Evolutionary conservation across 2,329 filamentous ascomycete species (phyloP).

Genomic region (Sphaerulina populicola): DNA sequence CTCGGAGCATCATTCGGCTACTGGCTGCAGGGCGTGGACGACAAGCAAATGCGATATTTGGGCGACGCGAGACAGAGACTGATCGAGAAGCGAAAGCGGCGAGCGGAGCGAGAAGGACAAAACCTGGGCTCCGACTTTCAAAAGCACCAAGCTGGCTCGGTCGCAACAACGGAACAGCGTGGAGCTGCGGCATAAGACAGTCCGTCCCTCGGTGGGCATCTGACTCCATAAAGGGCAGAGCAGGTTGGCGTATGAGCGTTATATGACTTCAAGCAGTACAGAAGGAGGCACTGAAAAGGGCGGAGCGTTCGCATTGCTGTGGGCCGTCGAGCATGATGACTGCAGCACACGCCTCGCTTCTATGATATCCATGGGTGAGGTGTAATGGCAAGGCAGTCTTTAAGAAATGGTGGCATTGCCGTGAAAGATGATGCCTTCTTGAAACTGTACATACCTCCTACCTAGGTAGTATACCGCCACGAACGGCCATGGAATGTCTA

Average conservation of each 20-base stretch:
- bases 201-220: not conserved
- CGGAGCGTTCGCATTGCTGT: not conserved
- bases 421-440: not conserved
- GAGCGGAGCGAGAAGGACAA: slow-evolving; percentile 54
- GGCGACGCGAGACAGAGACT: slow-evolving; percentile 69
- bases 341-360: not conserved
- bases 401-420: not conserved
- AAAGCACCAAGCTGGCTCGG: slow-evolving; percentile 28
- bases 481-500: too few species aligned
- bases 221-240: not conserved
- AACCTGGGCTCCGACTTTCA: slow-evolving; percentile 28
- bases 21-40: slow-evolving; percentile 87
- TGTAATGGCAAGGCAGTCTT: not conserved
- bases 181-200: slow-evolving; percentile 3
- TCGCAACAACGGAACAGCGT: slow-evolving; percentile 5
- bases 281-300: not conserved
- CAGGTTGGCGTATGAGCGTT: not conserved
- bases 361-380: slow-evolving; percentile 3
- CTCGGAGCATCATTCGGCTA: slow-evolving; percentile 90
- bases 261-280: not conserved
- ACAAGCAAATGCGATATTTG: slow-evolving; percentile 68
- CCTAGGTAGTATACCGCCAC: not conserved
- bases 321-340: not conserved
- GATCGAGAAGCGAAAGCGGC: slow-evolving; percentile 80
- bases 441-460: slow-evolving; percentile 4